Percentiles rank a stretch among this genome's conserved stretches.
phyloP scores from a whole-genome alignment of 2,329 filamentous ascomycete genomes.

The Talaromyces sp. region DNA sequence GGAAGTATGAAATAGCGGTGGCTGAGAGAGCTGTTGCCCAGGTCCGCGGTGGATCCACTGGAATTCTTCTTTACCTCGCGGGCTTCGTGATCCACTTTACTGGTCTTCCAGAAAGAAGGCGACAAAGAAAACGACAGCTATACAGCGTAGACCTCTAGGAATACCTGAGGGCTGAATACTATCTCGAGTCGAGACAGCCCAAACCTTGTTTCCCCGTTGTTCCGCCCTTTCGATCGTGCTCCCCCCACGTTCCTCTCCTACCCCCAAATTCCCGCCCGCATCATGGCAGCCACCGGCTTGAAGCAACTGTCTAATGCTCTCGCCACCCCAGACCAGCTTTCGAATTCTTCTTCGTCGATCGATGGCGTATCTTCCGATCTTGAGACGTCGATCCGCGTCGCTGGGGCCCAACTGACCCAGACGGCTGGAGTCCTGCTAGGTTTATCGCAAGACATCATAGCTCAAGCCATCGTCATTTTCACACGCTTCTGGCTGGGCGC shows the following conservation, averaged over 20 bases:
- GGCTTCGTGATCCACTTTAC: background rate
- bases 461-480: slow-evolving; percentile 80
- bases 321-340: slow-evolving; percentile 48
- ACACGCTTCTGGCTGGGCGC: slow-evolving; percentile 74
- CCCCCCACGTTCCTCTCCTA: slow-evolving; percentile 12
- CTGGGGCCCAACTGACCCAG: slow-evolving; percentile 49
- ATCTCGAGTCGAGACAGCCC: background rate
- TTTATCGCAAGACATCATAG: slow-evolving; percentile 81
- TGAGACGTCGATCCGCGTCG: slow-evolving; percentile 49
- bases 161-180: too few species aligned
- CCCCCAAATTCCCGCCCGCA: slow-evolving; percentile 1
- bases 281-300: slow-evolving; percentile 32
- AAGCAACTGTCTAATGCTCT: slow-evolving; percentile 49
- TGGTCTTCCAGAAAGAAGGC: background rate
- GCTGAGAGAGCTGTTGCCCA: slow-evolving; percentile 30
- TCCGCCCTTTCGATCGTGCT: slow-evolving; percentile 4
- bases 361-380: slow-evolving; percentile 47
- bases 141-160: too few species aligned
- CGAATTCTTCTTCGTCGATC: slow-evolving; percentile 47
- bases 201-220: slow-evolving; percentile 6
- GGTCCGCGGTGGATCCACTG: slow-evolving; percentile 21
- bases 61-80: slow-evolving; percentile 16
- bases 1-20: slow-evolving; percentile 35
- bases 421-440: slow-evolving; percentile 69
- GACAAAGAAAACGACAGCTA: background rate